These are phyloP conservation scores for Aureobasidium sp. DNA, from an alignment of 2,329 filamentous ascomycete species.

Conservation along the genomic window DNA sequence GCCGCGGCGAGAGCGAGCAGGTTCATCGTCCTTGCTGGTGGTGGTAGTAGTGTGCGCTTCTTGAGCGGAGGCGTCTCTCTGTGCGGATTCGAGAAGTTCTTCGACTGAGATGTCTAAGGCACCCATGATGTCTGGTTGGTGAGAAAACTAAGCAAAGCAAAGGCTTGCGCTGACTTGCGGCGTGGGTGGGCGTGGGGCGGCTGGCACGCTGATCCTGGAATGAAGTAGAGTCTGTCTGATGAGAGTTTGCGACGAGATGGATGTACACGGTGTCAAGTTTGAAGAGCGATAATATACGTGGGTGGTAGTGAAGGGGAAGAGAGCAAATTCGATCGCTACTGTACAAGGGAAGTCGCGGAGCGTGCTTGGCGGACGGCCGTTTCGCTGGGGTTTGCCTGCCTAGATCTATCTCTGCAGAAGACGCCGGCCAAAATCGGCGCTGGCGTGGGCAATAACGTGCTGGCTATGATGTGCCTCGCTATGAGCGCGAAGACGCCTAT, in stretches of 20 bases:
- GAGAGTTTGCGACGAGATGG: background rate
- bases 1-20: background rate
- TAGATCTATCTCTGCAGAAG: background rate
- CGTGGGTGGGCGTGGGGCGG: background rate
- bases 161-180: constrained; percentile 7
- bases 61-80: constrained; percentile 15
- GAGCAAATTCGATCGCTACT: background rate
- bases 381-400: background rate
- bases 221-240: background rate
- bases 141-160: background rate
- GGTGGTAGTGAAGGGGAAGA: background rate
- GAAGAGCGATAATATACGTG: background rate
- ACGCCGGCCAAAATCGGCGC: background rate
- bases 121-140: constrained; percentile 16
- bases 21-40: constrained; percentile 30
- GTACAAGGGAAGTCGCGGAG: background rate
- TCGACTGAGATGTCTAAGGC: constrained; percentile 50
- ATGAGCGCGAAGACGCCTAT: background rate
- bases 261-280: background rate
- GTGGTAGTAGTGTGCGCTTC: constrained; percentile 57
- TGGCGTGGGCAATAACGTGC: background rate
- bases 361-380: background rate
- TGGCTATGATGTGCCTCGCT: background rate
- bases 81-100: constrained; percentile 69
- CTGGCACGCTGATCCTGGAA: background rate